Percentiles rank a stretch among this genome's conserved stretches.
phyloP scores from a whole-genome alignment of 2,329 filamentous ascomycete species.

The Zalaria obscura region DNA sequence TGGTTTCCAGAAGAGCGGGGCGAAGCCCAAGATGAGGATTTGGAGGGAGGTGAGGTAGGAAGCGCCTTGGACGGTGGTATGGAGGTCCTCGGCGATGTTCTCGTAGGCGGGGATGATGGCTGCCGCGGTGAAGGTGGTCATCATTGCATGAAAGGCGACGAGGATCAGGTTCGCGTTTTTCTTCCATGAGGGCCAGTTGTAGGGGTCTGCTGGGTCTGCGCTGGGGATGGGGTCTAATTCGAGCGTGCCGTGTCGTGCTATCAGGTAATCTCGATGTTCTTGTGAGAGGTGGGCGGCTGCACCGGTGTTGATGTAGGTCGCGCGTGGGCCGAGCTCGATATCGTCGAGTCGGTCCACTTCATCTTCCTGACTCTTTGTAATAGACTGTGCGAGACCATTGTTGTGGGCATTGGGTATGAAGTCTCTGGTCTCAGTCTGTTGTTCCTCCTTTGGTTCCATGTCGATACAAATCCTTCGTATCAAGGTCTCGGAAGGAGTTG shows the following conservation, averaged over 20 bases:
- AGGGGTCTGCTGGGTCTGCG: slow-evolving; percentile 36
- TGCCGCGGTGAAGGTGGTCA: slow-evolving; percentile 39
- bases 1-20: slow-evolving; percentile 40
- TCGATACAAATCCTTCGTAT: too few relatives aligned
- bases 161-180: slow-evolving; percentile 39
- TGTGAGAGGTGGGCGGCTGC: slow-evolving; percentile 22
- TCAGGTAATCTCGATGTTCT: slow-evolving; percentile 35
- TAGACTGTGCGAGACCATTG: too few relatives aligned
- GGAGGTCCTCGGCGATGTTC: slow-evolving; percentile 35
- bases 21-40: slow-evolving; percentile 37
- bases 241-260: slow-evolving; percentile 38
- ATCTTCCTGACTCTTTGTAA: too few relatives aligned
- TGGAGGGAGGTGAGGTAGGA: slow-evolving; percentile 40
- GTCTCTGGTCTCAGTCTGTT: too few relatives aligned
- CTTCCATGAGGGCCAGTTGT: slow-evolving; percentile 42
- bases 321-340: slow-evolving; percentile 7
- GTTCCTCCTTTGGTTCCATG: too few relatives aligned
- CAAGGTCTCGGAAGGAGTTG: too few relatives aligned
- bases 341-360: too few relatives aligned
- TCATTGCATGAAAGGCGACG: slow-evolving; percentile 36
- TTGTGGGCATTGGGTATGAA: too few relatives aligned
- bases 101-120: slow-evolving; percentile 39
- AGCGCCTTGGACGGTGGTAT: slow-evolving; percentile 31
- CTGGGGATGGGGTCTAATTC: slow-evolving; percentile 40
- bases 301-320: slow-evolving; percentile 13